Percentiles rank a stretch among this genome's conserved stretches.
phyloP scores from a whole-genome alignment of 805 yeast species.

The Candida caryicola region DNA sequence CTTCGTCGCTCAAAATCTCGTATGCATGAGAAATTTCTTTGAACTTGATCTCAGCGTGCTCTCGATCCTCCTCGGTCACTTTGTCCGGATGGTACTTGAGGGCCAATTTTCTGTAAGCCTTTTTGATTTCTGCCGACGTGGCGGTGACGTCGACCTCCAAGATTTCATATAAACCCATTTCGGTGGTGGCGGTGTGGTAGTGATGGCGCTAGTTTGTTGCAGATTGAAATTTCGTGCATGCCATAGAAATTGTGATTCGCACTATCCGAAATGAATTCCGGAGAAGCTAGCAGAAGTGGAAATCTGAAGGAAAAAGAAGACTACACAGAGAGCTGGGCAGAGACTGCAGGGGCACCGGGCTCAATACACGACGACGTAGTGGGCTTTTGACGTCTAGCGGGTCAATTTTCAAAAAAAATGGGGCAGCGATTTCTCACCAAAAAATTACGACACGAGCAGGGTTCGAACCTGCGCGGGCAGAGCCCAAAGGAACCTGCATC shows the following conservation, averaged over 20 bases:
- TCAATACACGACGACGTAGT: too few species aligned
- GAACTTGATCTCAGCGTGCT: conserved; percentile 70
- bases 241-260: too few species aligned
- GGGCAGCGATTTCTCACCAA: too few species aligned
- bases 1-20: conserved; percentile 73
- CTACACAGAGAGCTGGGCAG: too few species aligned
- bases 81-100: conserved; percentile 88
- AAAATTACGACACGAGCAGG: conserved; percentile 75
- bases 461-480: conserved; percentile 79
- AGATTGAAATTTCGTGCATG: too few species aligned
- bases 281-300: too few species aligned
- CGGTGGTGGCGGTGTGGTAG: conserved; percentile 1
- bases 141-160: conserved; percentile 70
- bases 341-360: too few species aligned
- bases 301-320: too few species aligned
- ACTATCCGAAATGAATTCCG: too few species aligned
- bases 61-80: conserved; percentile 60
- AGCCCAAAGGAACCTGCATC: conserved; percentile 74
- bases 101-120: conserved; percentile 84
- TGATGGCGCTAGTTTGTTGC: not conserved
- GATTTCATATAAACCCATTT: conserved; percentile 50
- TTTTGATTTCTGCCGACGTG: conserved; percentile 66
- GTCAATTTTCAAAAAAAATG: too few species aligned
- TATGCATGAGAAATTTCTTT: conserved; percentile 86
- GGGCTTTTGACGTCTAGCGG: too few species aligned